Base-by-base conservation (phyloP, 768 basidiomycete genomes). In the Floccularia luteovirens region DNA sequence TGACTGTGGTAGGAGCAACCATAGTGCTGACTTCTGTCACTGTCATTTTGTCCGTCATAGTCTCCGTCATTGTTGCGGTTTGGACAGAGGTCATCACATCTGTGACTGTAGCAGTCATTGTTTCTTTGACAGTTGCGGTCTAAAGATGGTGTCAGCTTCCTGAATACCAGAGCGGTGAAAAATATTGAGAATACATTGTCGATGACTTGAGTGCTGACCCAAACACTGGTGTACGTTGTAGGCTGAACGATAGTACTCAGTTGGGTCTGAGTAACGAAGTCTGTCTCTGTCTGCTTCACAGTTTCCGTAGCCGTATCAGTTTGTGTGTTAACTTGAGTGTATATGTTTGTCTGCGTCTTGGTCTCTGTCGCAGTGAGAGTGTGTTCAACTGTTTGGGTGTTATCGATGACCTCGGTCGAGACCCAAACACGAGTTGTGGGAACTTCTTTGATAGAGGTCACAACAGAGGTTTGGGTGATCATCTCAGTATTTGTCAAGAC, bases 401-500 rank as follows among this genome's bases (percentile, higher is more conserved):
- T 61, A 64, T 81, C 77, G 48, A 77, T 67, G 52, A 74, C 62
- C 57, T 81, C 72, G 16, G 81, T 84, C 12, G 79, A 82, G 27
- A 79, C 69, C 70, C 72, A 83, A 35, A 81, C 67, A 34, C 72
- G 70, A 10, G 79, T 82, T 20, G 81, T 82, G 34, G 79, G 79
- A 31, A 76, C 62, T 24, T 74, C 58, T 56, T 75, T 58, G 17
- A 74, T 64, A 5, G 72, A 73, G 2, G 77, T 79, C 48, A 66
- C 59, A 38, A 75, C 59, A 57, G 65, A 58, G 16, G 59, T 60
- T 41, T 57, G 42, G 14, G 62, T 61, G 25, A 72, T 67, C 11
- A 54, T 56, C 38, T 44, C 28, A 17, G 49, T 48, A 23, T 39
- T 27, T 5, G 38, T 39, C 13, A 27, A 5, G 6, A 14, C 13